Evolutionary conservation across 2,329 filamentous ascomycete genomes (phyloP).

Genomic region (Fusarium decemcellulare): DNA sequence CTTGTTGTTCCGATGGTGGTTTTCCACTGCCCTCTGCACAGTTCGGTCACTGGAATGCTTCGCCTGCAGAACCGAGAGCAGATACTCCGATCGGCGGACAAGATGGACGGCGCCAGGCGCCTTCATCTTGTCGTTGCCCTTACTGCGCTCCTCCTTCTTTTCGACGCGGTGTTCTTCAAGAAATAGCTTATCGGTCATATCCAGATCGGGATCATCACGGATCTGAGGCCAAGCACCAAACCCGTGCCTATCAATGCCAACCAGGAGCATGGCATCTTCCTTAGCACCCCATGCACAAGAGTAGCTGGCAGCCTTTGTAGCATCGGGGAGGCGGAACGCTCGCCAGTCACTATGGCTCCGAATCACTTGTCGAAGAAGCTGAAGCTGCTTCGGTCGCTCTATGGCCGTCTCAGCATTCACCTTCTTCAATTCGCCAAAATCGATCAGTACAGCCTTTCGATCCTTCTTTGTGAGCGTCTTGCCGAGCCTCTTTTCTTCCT

Average conservation of each 20-base stretch:
- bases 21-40: constrained; percentile 86
- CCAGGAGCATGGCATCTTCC: constrained; percentile 96
- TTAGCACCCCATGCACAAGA: constrained; percentile 91
- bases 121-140: constrained; percentile 83
- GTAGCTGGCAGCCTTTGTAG: constrained; percentile 92
- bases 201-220: constrained; percentile 89
- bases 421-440: constrained; percentile 93
- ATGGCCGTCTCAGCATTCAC: constrained; percentile 96
- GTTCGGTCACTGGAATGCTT: constrained; percentile 84
- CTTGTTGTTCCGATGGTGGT: constrained; percentile 96
- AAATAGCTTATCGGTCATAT: constrained; percentile 92
- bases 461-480: constrained; percentile 96
- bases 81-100: constrained; percentile 93
- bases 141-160: constrained; percentile 92
- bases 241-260: constrained; percentile 93
- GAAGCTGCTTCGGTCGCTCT: constrained; percentile 91
- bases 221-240: constrained; percentile 97
- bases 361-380: constrained; percentile 83
- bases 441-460: constrained; percentile 95
- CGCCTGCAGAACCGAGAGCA: constrained; percentile 92
- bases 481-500: constrained; percentile 85
- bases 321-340: constrained; percentile 89
- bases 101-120: constrained; percentile 98
- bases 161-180: constrained; percentile 98
- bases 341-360: constrained; percentile 77